Percentiles rank a stretch among this genome's conserved stretches.
phyloP scores from a whole-genome alignment of 2,329 filamentous ascomycete species.

The Zymoseptoria brevis region DNA sequence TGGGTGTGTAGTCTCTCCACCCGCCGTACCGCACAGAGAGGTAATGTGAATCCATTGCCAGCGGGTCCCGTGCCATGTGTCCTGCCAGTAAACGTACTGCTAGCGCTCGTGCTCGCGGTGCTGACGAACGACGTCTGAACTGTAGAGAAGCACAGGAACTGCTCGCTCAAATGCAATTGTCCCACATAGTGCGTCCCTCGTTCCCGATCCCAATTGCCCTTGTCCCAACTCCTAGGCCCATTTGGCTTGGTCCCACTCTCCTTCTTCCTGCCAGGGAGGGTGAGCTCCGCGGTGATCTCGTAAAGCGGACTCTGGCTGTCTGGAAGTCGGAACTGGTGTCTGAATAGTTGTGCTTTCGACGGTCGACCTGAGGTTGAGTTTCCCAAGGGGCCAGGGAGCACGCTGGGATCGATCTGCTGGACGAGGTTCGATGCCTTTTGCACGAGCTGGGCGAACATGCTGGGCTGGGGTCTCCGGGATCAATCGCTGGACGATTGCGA shows the following conservation, averaged over 20 bases:
- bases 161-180: conserved; percentile 86
- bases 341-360: conserved; percentile 87
- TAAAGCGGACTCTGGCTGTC: conserved; percentile 86
- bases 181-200: conserved; percentile 66
- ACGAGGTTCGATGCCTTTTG: conserved; percentile 68
- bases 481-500: conserved; percentile 1
- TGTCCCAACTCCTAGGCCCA: conserved; percentile 48
- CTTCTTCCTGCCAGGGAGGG: conserved; percentile 61
- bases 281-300: conserved; percentile 94
- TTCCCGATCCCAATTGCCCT: conserved; percentile 56
- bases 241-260: conserved; percentile 12
- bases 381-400: conserved; percentile 48
- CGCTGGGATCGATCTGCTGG: conserved; percentile 72
- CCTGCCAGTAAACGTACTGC: conserved; percentile 80
- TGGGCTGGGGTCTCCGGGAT: background rate
- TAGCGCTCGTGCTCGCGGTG: conserved; percentile 69
- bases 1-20: conserved; percentile 92
- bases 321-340: conserved; percentile 91
- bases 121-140: conserved; percentile 79
- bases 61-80: conserved; percentile 88
- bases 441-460: conserved; percentile 69
- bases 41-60: conserved; percentile 92
- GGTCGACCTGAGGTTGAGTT: conserved; percentile 71
- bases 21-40: conserved; percentile 79
- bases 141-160: conserved; percentile 94